Evolutionary conservation across 768 basidiomycete genomes (phyloP).

Genomic region (Kwoniella sp.): DNA sequence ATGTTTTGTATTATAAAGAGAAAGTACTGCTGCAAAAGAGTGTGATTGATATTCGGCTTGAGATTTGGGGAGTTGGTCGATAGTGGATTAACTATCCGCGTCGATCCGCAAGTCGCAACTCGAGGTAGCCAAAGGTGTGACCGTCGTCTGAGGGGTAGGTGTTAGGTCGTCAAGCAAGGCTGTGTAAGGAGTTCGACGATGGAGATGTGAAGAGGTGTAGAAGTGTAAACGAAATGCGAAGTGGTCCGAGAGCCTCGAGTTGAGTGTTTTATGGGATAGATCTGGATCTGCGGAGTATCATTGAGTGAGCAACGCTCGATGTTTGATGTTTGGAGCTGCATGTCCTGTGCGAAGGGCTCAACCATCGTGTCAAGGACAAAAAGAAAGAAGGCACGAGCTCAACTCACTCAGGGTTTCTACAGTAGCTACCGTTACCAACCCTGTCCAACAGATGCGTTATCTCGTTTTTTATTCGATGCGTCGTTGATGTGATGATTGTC

Average conservation of each 20-base stretch:
- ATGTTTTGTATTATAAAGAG: not conserved
- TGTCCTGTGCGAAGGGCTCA: not conserved
- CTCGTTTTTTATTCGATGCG: not conserved
- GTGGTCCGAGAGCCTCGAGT: not conserved
- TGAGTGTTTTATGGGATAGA: not conserved
- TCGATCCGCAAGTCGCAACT: not conserved
- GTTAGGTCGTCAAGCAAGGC: not conserved
- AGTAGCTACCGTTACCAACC: not conserved
- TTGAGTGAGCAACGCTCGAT: not conserved
- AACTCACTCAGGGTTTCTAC: not conserved
- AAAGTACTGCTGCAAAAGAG: not conserved
- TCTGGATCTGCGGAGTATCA: not conserved
- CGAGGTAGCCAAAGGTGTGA: no score
- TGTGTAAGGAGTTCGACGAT: not conserved
- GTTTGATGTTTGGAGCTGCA: not conserved
- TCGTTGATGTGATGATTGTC: conserved; percentile 3
- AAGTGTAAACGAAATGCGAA: not conserved
- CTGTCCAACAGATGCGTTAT: not conserved
- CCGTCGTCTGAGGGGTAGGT: not conserved
- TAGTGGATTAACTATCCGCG: not conserved
- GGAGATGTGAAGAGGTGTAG: not conserved
- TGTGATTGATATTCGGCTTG: not conserved
- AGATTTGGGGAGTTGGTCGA: conserved; percentile 6
- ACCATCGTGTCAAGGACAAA: not conserved
- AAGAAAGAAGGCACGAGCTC: conserved; percentile 1